These are phyloP conservation scores for Diaporthe helianthi DNA, from an alignment of 2,329 filamentous ascomycete genomes.

Conservation along the genomic window DNA sequence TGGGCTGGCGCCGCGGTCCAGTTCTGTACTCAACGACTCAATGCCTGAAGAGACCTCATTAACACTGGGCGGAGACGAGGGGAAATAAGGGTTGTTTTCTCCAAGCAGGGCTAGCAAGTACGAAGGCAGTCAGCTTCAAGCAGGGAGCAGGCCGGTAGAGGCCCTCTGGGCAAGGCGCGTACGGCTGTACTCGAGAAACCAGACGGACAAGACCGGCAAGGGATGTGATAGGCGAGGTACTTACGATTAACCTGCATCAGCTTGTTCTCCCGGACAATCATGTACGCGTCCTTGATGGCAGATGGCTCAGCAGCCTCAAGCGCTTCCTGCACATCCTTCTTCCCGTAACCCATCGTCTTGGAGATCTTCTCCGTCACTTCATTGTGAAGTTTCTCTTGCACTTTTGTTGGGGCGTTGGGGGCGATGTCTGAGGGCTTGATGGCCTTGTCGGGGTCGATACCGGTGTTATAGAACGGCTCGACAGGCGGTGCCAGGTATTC, in stretches of 20 bases:
- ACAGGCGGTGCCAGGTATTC: conserved; percentile 85
- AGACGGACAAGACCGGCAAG: background rate
- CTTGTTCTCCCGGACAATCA: conserved; percentile 97
- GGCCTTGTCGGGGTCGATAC: conserved; percentile 90
- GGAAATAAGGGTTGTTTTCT: conserved; percentile 51
- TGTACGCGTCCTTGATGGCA: conserved; percentile 97
- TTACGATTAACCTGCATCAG: conserved; percentile 94
- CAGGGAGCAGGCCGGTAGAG: background rate
- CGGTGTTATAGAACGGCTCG: conserved; percentile 92
- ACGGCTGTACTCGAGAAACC: background rate
- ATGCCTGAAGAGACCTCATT: conserved; percentile 62
- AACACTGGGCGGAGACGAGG: conserved; percentile 55
- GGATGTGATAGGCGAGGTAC: conserved; percentile 46
- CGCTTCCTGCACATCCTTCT: conserved; percentile 93
- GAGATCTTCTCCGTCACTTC: conserved; percentile 95
- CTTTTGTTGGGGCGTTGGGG: conserved; percentile 76
- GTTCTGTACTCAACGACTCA: conserved; percentile 44
- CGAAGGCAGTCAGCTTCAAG: conserved; percentile 39
- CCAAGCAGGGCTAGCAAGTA: conserved; percentile 54
- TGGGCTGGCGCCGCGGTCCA: conserved; percentile 53
- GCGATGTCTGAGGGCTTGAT: conserved; percentile 85
- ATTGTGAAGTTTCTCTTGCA: conserved; percentile 89
- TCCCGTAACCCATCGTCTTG: conserved; percentile 97
- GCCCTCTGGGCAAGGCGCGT: background rate
- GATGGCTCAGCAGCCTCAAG: conserved; percentile 91